phyloP scores from a whole-genome alignment of 257 asterid species.

The Forsythia viridissima region DNA sequence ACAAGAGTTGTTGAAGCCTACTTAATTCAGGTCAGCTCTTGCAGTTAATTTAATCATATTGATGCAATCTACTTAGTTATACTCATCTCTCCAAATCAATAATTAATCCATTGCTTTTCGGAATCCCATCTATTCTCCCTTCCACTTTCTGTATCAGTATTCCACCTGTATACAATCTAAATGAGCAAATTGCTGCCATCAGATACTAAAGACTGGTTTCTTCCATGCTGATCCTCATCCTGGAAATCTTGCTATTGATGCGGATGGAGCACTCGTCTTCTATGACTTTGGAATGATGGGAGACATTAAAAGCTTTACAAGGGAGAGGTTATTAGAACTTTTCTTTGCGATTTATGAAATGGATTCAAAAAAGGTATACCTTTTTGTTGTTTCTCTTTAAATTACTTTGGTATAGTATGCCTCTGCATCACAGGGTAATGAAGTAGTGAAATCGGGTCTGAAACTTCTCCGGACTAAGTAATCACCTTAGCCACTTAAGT shows the following conservation, averaged over 20 bases:
- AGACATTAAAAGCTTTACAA: conserved; percentile 84
- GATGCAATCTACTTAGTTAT: not conserved
- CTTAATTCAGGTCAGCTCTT: conserved; percentile 68
- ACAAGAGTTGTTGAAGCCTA: conserved; percentile 94
- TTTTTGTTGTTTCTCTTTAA: too few species aligned
- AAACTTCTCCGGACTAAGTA: too few species aligned
- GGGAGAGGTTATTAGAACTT: conserved; percentile 73
- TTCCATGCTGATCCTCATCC: conserved; percentile 97
- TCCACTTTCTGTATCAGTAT: too few species aligned
- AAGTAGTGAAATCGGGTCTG: too few species aligned
- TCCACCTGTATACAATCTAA: too few species aligned
- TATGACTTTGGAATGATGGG: conserved; percentile 99
- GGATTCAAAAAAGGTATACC: conserved; percentile 79
- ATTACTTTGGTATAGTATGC: too few species aligned
- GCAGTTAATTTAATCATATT: not conserved
- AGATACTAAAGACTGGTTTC: conserved; percentile 95
- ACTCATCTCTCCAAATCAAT: too few species aligned
- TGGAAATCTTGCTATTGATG: conserved; percentile 45
- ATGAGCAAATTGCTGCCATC: not conserved
- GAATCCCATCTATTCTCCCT: too few species aligned
- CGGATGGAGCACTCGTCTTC: conserved; percentile 83
- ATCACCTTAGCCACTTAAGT: too few species aligned
- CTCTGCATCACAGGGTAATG: too few species aligned
- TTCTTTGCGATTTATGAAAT: conserved; percentile 93
- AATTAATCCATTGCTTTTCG: too few species aligned